Evolutionary conservation across 2,329 filamentous ascomycete genomes (phyloP).

Genomic region (Exophiala bonariae): DNA sequence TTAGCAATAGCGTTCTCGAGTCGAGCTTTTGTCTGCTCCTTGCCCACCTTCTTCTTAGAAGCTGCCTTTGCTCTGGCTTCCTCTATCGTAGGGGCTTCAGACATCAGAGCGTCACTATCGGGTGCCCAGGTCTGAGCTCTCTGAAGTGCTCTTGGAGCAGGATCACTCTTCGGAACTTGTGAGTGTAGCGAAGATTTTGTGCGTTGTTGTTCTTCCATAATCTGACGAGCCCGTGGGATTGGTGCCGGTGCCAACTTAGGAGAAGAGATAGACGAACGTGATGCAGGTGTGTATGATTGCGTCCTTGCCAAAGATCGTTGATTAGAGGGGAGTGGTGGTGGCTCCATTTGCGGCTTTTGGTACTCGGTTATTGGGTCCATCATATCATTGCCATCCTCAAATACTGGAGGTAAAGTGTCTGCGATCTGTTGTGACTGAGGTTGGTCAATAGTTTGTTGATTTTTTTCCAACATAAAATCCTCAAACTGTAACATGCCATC

Average conservation of each 20-base stretch:
- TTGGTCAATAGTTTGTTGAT: conserved; percentile 8
- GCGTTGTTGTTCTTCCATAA: conserved; percentile 27
- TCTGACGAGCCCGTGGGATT: conserved; percentile 25
- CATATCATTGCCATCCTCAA: conserved; percentile 21
- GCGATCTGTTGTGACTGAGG: conserved; percentile 3
- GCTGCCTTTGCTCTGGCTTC: conserved; percentile 48
- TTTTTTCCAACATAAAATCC: conserved; percentile 24
- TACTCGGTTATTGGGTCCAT: conserved; percentile 8
- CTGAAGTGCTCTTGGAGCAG: conserved; percentile 43
- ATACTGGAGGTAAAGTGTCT: conserved; percentile 17
- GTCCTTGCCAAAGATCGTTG: conserved; percentile 18
- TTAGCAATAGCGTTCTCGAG: conserved; percentile 64
- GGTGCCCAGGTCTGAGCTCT: conserved; percentile 46
- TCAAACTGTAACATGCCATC: conserved; percentile 24
- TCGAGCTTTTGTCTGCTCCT: conserved; percentile 61
- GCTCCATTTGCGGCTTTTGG: conserved; percentile 16
- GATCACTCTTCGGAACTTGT: conserved; percentile 53
- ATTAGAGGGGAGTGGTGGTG: conserved; percentile 18
- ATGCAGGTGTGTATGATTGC: conserved; percentile 20
- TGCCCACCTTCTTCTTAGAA: conserved; percentile 64
- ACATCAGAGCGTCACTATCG: conserved; percentile 44
- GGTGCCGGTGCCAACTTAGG: conserved; percentile 27
- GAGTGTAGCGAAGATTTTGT: conserved; percentile 30
- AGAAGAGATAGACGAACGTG: conserved; percentile 21
- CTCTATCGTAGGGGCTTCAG: conserved; percentile 38